These are phyloP conservation scores for Fragilariopsis cylindrus DNA, from an alignment of 108 stramenopile species.

Conservation along the genomic window DNA sequence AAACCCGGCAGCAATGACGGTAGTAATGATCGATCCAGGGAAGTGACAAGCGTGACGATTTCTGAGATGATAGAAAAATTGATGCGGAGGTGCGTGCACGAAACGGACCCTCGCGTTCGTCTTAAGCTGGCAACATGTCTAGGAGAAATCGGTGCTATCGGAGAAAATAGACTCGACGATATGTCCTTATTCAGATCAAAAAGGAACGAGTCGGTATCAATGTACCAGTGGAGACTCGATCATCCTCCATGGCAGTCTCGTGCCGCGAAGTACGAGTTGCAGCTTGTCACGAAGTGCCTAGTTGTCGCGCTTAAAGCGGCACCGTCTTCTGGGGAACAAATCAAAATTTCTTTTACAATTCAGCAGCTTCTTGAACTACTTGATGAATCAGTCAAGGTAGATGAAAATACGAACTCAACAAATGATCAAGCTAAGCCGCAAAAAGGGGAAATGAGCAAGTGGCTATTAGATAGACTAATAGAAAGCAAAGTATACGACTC, in stretches of 20 bases:
- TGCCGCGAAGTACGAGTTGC: constrained; percentile 57
- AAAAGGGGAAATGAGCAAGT: constrained; percentile 53
- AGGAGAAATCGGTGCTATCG: constrained; percentile 87
- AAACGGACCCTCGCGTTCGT: constrained; percentile 56
- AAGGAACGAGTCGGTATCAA: constrained; percentile 20
- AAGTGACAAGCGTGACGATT: constrained; percentile 22
- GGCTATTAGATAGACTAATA: constrained; percentile 61
- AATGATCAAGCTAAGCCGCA: not conserved
- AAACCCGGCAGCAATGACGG: not conserved
- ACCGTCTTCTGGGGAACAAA: constrained; percentile 64
- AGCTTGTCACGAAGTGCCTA: constrained; percentile 73
- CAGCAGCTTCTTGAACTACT: constrained; percentile 75
- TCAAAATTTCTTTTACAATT: constrained; percentile 82
- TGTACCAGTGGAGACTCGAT: constrained; percentile 55
- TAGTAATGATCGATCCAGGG: not conserved
- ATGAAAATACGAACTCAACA: not conserved
- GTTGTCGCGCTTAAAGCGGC: constrained; percentile 74
- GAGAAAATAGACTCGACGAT: constrained; percentile 56
- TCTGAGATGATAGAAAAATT: constrained; percentile 66
- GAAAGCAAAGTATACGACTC: constrained; percentile 62
- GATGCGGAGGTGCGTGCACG: constrained; percentile 61
- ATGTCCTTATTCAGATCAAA: constrained; percentile 29
- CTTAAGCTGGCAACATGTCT: constrained; percentile 67
- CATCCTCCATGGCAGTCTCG: constrained; percentile 85
- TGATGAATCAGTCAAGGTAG: constrained; percentile 37